Evolutionary conservation across 352 stramenopile species (phyloP).

Genomic region (Pythium oligandrum): DNA sequence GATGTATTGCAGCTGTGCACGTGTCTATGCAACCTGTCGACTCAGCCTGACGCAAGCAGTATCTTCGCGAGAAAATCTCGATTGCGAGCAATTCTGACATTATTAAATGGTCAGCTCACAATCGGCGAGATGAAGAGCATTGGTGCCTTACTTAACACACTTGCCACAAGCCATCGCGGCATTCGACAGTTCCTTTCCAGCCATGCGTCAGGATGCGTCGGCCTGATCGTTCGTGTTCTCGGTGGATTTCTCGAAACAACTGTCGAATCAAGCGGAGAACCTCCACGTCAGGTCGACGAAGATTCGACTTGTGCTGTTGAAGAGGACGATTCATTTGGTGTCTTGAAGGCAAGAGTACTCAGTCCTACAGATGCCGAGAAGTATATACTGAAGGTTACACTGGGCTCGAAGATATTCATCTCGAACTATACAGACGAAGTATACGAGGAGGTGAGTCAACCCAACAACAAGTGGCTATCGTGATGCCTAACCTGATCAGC

Average conservation of each 20-base stretch:
- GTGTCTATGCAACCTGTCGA: conserved; percentile 6
- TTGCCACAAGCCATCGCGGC: conserved; percentile 2
- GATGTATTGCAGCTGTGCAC: conserved; percentile 7
- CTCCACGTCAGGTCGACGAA: background rate
- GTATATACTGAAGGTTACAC: background rate
- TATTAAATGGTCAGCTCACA: conserved; percentile 8
- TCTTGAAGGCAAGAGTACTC: no score
- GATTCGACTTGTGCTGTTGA: background rate
- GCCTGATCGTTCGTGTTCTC: conserved; percentile 6
- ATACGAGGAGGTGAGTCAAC: conserved; percentile 12
- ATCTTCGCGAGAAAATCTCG: conserved; percentile 10
- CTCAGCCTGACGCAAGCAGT: background rate
- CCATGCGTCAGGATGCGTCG: conserved; percentile 1
- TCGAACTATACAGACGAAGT: conserved; percentile 14
- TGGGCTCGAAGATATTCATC: conserved; percentile 3
- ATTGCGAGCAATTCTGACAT: conserved; percentile 6
- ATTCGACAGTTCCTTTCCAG: conserved; percentile 11
- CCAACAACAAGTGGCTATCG: no score
- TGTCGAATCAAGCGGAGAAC: background rate
- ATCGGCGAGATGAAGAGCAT: conserved; percentile 9
- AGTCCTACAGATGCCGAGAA: no score
- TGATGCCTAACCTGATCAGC: no score
- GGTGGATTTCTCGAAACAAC: conserved; percentile 7
- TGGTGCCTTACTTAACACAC: background rate
- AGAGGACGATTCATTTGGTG: conserved; percentile 4